Conservation (phyloP, 192 early-diverging fungal genomes). For the Phycomyces nitens region DNA sequence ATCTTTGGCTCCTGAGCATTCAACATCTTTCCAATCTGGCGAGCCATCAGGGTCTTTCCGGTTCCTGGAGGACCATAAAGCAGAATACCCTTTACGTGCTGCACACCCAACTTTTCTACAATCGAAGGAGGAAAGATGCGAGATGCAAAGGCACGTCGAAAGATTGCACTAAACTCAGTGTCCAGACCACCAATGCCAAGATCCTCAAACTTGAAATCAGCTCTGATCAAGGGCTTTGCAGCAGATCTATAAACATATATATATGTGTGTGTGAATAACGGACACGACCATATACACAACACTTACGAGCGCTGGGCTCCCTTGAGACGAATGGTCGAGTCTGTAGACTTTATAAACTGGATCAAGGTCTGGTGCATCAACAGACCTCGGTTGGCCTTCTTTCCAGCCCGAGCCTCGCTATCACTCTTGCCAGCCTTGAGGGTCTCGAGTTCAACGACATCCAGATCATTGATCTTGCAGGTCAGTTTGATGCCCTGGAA, state of each 20-base stretch:
- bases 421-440: conserved; percentile 43
- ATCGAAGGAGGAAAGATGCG: conserved; percentile 92
- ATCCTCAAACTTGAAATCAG: conserved; percentile 95
- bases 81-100: conserved; percentile 93
- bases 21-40: conserved; percentile 99
- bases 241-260: conserved; percentile 42
- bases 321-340: conserved; percentile 74
- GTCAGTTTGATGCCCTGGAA: conserved; percentile 72
- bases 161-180: conserved; percentile 89
- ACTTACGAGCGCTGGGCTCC: conserved; percentile 42
- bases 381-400: conserved; percentile 56
- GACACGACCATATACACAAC: not conserved
- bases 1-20: conserved; percentile 91
- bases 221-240: conserved; percentile 79
- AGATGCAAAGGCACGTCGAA: conserved; percentile 95
- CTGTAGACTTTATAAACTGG: conserved; percentile 64
- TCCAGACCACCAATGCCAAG: conserved; percentile 98
- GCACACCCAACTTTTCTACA: conserved; percentile 93
- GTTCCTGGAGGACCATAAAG: conserved; percentile 94
- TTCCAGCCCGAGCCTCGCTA: conserved; percentile 14
- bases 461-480: conserved; percentile 36
- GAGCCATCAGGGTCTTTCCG: conserved; percentile 96
- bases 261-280: not conserved
- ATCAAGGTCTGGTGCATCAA: conserved; percentile 70
- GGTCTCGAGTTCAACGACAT: conserved; percentile 54